Percentiles rank a stretch among this genome's conserved stretches.
Conservation (phyloP, 495 filamentous ascomycete genomes). For the Parachaetomium inaequale region DNA sequence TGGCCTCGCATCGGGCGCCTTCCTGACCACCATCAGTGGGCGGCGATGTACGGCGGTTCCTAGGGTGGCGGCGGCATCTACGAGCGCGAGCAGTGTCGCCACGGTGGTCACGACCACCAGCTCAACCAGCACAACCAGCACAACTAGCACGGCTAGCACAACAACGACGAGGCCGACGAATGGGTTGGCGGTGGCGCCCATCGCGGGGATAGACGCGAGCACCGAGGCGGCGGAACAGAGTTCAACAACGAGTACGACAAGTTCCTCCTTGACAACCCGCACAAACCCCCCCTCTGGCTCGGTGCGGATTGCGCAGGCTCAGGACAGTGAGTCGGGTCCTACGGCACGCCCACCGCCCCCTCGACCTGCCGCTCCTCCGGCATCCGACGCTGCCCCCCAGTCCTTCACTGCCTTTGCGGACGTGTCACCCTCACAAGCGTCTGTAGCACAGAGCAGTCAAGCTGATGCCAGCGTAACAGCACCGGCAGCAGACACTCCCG, state of each 20-base stretch:
- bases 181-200: slow-evolving; percentile 17
- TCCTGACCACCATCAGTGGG: slow-evolving; percentile 43
- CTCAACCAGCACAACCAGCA: slow-evolving; percentile 1
- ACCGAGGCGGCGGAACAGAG: slow-evolving; percentile 15
- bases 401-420: slow-evolving; percentile 26
- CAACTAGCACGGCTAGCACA: slow-evolving; percentile 5
- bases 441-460: slow-evolving; percentile 31
- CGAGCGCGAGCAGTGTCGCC: slow-evolving; percentile 10
- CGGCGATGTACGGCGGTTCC: slow-evolving; percentile 49
- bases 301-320: slow-evolving; percentile 22
- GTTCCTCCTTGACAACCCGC: slow-evolving; percentile 26
- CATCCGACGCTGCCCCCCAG: slow-evolving; percentile 23
- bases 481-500: slow-evolving; percentile 20
- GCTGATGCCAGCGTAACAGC: slow-evolving; percentile 36
- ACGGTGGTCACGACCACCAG: slow-evolving; percentile 14
- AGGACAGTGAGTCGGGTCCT: slow-evolving; percentile 7
- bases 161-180: slow-evolving; percentile 18
- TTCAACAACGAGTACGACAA: slow-evolving; percentile 38
- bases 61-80: slow-evolving; percentile 20
- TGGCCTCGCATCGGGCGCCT: slow-evolving; percentile 39
- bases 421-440: slow-evolving; percentile 20
- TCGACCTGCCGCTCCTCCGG: slow-evolving; percentile 16
- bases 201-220: slow-evolving; percentile 14
- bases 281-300: slow-evolving; percentile 14
- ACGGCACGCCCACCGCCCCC: slow-evolving; percentile 8